Conservation (phyloP, 768 basidiomycete genomes). For the Russula sp. region DNA sequence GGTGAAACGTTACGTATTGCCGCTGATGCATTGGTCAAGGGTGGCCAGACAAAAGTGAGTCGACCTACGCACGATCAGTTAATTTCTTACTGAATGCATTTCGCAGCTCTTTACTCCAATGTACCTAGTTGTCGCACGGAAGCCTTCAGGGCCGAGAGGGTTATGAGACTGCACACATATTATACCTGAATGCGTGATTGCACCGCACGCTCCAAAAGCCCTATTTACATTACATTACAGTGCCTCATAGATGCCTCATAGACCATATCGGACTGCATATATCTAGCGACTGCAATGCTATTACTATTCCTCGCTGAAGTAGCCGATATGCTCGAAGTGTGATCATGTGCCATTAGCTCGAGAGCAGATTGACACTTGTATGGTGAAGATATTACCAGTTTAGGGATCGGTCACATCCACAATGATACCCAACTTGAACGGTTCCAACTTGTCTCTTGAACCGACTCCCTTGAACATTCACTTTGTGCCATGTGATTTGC, state of each 20-base stretch:
- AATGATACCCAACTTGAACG: neutral
- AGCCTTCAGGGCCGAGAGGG: conserved; percentile 9
- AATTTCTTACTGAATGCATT: conserved; percentile 10
- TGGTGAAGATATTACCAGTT: neutral
- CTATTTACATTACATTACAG: conserved; percentile 5
- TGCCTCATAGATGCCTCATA: neutral
- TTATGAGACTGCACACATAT: neutral
- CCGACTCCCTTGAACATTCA: too few species aligned
- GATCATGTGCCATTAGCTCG: neutral
- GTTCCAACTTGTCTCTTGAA: neutral
- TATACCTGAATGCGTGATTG: conserved; percentile 5
- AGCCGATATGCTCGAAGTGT: neutral
- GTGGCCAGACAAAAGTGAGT: conserved; percentile 81
- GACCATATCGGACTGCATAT: neutral
- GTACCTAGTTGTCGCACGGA: conserved; percentile 57
- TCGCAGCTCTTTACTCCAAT: conserved; percentile 82
- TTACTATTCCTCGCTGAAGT: neutral
- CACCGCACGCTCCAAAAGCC: neutral
- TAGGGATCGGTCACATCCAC: neutral
- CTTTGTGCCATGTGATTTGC: too few species aligned
- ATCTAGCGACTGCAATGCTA: neutral
- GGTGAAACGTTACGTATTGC: conserved; percentile 86
- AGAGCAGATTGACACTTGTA: neutral
- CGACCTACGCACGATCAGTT: neutral
- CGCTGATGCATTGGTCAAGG: conserved; percentile 71